Evolutionary conservation across 176 grass and related monocot species (phyloP).

Genomic region (Elaeis guineensis): DNA sequence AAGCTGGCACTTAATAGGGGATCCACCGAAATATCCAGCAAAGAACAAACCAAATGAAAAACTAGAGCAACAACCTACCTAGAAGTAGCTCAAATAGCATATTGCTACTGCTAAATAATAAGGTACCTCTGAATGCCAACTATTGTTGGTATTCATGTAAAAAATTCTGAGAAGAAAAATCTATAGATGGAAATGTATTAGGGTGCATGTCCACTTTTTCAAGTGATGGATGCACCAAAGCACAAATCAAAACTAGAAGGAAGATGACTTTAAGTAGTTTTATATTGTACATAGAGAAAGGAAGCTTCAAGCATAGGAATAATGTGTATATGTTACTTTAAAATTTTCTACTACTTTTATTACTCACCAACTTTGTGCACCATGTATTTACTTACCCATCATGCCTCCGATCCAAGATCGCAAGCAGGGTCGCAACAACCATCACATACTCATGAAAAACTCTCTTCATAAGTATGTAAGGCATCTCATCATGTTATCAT

Average conservation of each 20-base stretch:
- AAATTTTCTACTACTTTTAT: no score
- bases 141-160: not conserved
- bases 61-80: not conserved
- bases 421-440: no score
- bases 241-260: not conserved
- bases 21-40: slow-evolving; percentile 25
- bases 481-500: no score
- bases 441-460: no score
- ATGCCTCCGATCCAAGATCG: no score
- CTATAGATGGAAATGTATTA: not conserved
- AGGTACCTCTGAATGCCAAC: not conserved
- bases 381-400: no score
- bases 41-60: not conserved
- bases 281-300: not conserved
- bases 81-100: slow-evolving; percentile 1
- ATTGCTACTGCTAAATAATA: no score
- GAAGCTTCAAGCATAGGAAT: not conserved
- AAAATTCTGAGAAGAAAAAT: not conserved
- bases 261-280: not conserved
- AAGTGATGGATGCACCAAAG: not conserved
- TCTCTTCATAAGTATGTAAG: no score
- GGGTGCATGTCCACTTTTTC: not conserved
- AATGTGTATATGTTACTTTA: no score
- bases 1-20: slow-evolving; percentile 28
- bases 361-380: no score